These are phyloP conservation scores for Xerocomellus chrysenteron DNA, from an alignment of 768 basidiomycete genomes.

Conservation along the genomic window DNA sequence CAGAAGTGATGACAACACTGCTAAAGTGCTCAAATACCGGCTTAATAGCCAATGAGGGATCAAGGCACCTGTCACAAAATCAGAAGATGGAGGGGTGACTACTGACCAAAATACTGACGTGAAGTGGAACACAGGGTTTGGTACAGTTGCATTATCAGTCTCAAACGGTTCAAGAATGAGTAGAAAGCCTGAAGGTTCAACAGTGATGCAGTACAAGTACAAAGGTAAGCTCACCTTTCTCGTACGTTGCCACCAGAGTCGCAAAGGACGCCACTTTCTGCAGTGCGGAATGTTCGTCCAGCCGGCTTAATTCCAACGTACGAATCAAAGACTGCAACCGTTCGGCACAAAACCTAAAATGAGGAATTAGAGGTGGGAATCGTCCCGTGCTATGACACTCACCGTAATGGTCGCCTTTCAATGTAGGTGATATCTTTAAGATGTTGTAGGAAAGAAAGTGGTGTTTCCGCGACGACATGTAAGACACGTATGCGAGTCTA, in stretches of 20 bases:
- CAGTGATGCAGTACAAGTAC: background rate
- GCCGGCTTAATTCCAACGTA: constrained; percentile 81
- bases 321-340: constrained; percentile 91
- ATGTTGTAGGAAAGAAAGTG: constrained; percentile 94
- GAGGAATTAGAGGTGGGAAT: background rate
- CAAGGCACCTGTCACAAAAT: constrained; percentile 71
- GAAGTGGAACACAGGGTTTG: constrained; percentile 98
- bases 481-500: constrained; percentile 99
- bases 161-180: constrained; percentile 98
- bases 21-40: constrained; percentile 98
- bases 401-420: constrained; percentile 90
- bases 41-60: constrained; percentile 95
- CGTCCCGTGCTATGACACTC: constrained; percentile 20
- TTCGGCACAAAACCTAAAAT: constrained; percentile 88
- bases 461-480: constrained; percentile 98
- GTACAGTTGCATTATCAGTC: constrained; percentile 97
- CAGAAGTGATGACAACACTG: constrained; percentile 97
- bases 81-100: constrained; percentile 1
- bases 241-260: constrained; percentile 95
- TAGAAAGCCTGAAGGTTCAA: constrained; percentile 67
- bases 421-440: constrained; percentile 99
- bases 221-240: constrained; percentile 66
- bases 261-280: constrained; percentile 97
- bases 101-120: constrained; percentile 52
- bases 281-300: constrained; percentile 89